Evolutionary conservation across 345 rosid genomes (phyloP).

Genomic region (Ricinus communis): DNA sequence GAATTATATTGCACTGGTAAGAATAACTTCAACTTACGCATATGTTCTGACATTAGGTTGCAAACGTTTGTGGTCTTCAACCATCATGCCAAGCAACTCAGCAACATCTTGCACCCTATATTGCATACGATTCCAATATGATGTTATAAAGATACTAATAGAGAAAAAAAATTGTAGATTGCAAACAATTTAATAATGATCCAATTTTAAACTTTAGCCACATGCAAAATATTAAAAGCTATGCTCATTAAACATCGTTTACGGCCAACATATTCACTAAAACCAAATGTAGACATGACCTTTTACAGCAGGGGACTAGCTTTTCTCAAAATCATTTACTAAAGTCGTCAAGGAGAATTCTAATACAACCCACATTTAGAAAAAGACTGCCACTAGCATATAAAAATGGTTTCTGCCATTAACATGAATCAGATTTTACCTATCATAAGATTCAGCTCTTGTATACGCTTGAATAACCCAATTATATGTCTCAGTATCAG

Average conservation of each 20-base stretch:
- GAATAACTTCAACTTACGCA: slow-evolving; percentile 52
- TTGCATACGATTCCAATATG: slow-evolving; percentile 23
- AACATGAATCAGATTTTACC: slow-evolving; percentile 45
- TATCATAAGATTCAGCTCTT: slow-evolving; percentile 91
- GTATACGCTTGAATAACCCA: slow-evolving; percentile 99
- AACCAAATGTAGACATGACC: not conserved
- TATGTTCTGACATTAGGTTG: slow-evolving; percentile 86
- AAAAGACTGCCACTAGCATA: not conserved
- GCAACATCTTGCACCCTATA: slow-evolving; percentile 92
- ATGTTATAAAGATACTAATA: not conserved
- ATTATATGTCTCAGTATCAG: slow-evolving; percentile 89
- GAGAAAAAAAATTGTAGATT: not conserved
- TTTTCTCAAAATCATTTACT: not conserved
- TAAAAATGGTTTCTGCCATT: not conserved
- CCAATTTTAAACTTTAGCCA: slow-evolving; percentile 9
- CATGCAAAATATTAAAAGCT: not conserved
- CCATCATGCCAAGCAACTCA: slow-evolving; percentile 98
- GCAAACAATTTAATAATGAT: not conserved
- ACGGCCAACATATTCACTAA: not conserved
- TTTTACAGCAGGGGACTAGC: not conserved
- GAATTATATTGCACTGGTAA: slow-evolving; percentile 13
- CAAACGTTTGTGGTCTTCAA: slow-evolving; percentile 85
- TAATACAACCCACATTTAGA: not conserved
- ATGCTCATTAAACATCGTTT: not conserved
- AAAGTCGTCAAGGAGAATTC: not conserved